Evolutionary conservation across 1,139 yeast genomes (phyloP).

Genomic region (Ogataea hybrid): DNA sequence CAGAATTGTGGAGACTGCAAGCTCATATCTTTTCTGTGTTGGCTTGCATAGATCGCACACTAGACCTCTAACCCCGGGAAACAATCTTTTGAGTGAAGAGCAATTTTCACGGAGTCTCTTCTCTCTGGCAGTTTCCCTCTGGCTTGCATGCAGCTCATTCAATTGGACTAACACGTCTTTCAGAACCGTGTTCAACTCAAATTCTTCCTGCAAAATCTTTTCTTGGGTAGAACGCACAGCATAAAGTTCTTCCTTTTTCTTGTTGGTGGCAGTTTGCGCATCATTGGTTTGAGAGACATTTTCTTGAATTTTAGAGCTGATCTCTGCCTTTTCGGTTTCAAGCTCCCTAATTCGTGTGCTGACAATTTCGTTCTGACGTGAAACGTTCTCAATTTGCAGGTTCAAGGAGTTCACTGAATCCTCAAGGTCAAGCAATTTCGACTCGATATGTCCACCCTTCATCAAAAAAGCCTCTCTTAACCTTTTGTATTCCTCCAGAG

Average conservation of each 20-base stretch:
- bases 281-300: slow-evolving; percentile 32
- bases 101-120: slow-evolving; percentile 70
- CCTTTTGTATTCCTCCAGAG: slow-evolving; percentile 56
- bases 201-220: slow-evolving; percentile 46
- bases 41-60: slow-evolving; percentile 82
- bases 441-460: slow-evolving; percentile 57
- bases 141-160: slow-evolving; percentile 72
- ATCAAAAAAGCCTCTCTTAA: slow-evolving; percentile 58
- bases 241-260: slow-evolving; percentile 43
- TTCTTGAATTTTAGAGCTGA: slow-evolving; percentile 37
- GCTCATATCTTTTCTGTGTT: slow-evolving; percentile 67
- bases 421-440: slow-evolving; percentile 45
- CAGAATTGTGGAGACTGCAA: slow-evolving; percentile 74
- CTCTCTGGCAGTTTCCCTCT: slow-evolving; percentile 73
- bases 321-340: slow-evolving; percentile 36
- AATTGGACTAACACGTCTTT: slow-evolving; percentile 59
- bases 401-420: slow-evolving; percentile 46
- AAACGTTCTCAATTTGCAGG: slow-evolving; percentile 40
- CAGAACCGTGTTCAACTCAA: slow-evolving; percentile 59
- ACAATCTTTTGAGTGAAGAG: slow-evolving; percentile 59
- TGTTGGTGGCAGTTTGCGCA: slow-evolving; percentile 32
- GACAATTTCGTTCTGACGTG: slow-evolving; percentile 45
- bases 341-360: slow-evolving; percentile 40
- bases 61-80: slow-evolving; percentile 82
- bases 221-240: slow-evolving; percentile 46